Evolutionary conservation across 129 eudicot species (phyloP).

Genomic region (Cynara cardunculus): DNA sequence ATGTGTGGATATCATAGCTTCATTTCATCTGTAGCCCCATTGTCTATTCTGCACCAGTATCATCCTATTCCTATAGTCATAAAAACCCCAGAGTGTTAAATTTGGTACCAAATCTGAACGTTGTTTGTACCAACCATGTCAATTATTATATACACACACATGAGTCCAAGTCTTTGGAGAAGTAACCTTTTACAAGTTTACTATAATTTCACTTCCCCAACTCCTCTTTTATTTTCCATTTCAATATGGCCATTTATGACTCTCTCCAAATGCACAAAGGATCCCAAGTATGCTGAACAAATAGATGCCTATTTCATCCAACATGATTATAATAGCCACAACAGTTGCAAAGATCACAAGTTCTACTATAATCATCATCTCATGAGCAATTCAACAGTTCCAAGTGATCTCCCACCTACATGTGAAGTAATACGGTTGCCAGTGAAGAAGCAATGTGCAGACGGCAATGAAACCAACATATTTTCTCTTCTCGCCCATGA

Average conservation of each 20-base stretch:
- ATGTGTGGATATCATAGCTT: too few relatives aligned
- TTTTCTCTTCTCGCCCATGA: neutral
- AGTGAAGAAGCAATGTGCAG: neutral
- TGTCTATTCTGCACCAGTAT: too few relatives aligned
- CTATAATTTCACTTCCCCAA: constrained; percentile 10
- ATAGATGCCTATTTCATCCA: neutral
- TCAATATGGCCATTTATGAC: too few relatives aligned
- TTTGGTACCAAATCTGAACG: too few relatives aligned
- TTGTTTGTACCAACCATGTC: too few relatives aligned
- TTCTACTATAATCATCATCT: neutral
- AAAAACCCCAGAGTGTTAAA: too few relatives aligned
- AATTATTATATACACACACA: too few relatives aligned
- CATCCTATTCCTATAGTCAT: too few relatives aligned
- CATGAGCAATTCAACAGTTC: neutral
- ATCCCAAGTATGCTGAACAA: neutral
- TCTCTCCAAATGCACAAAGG: constrained; percentile 34
- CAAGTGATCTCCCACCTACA: constrained; percentile 13
- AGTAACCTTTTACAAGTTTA: too few relatives aligned
- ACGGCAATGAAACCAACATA: neutral
- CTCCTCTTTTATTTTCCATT: constrained; percentile 23
- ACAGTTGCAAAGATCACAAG: neutral
- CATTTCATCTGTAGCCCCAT: too few relatives aligned
- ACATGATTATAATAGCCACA: neutral
- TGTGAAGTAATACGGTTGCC: constrained; percentile 14
- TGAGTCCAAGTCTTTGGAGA: too few relatives aligned